Percentiles rank a stretch among this genome's conserved stretches.
Conservation (phyloP, 2,329 filamentous ascomycete genomes). For the Incumbomyces lentus region DNA sequence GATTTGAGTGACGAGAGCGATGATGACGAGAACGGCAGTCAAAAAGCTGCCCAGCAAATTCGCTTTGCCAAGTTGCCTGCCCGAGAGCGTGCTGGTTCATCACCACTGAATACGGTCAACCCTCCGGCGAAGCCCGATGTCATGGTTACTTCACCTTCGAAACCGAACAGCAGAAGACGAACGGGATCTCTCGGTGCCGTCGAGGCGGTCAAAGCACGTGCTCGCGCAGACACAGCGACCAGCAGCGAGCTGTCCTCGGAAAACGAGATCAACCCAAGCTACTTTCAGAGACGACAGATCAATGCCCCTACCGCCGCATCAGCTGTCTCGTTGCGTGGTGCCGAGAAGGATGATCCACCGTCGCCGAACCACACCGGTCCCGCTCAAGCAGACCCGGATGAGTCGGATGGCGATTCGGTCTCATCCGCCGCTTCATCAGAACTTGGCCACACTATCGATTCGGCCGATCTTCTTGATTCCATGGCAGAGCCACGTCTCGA, state of each 20-base stretch:
- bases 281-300: conserved; percentile 44
- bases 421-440: conserved; percentile 43
- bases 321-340: conserved; percentile 24
- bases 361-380: conserved; percentile 23
- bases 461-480: conserved; percentile 46
- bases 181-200: conserved; percentile 48
- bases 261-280: conserved; percentile 45
- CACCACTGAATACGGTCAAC: conserved; percentile 56
- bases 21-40: conserved; percentile 43
- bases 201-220: conserved; percentile 43
- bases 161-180: conserved; percentile 38
- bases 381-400: conserved; percentile 32
- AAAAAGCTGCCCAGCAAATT: conserved; percentile 70
- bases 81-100: conserved; percentile 74
- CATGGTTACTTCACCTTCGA: conserved; percentile 47
- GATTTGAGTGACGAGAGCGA: conserved; percentile 58
- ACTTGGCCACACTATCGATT: conserved; percentile 45
- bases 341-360: conserved; percentile 9
- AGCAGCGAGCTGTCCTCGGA: conserved; percentile 59
- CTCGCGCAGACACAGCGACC: conserved; percentile 52
- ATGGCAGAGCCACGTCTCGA: conserved; percentile 35
- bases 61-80: conserved; percentile 95
- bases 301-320: conserved; percentile 28
- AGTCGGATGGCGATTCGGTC: conserved; percentile 39
- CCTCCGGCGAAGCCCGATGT: conserved; percentile 37